Evolutionary conservation across 495 filamentous ascomycete genomes (phyloP), one percentile per base, ranked within the genome.

Genomic region (Aspergillus nidulans): DNA sequence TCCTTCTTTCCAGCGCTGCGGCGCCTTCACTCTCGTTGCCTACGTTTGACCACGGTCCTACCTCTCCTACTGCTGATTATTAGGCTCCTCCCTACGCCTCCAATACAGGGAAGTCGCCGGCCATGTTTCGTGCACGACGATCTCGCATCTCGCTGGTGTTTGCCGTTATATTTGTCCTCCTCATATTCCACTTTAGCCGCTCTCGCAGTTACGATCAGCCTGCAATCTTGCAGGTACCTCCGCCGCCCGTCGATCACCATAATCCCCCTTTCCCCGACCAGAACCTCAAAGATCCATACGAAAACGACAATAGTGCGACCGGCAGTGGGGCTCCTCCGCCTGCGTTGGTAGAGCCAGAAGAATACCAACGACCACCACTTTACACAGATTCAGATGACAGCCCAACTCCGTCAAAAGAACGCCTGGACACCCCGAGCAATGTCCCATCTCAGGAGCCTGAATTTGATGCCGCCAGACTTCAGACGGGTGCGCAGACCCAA

Each of bases 131-230:
- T 36, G 69, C 88, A 58, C 85, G 90, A 48, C 80, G 89, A 70
- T 92, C 90, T 63, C 85, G 90, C 50, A 75, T 86, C 44, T 86
- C 89, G 56, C 64, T 91, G 44, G 70, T 88, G 59, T 86, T 89
- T 64, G 84, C 89, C 43, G 77, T 83, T 47, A 67, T 89, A 44
- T 69, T 85, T 46, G 69, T 86, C 25, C 69, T 91, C 40, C 71
- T 84, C 15, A 68, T 92, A 19, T 80, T 89, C 59, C 82, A 89
- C 64, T 85, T 89, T 50, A 46, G 66, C 49, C 61, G 71, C 41
- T 72, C 71, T 50, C 72, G 67, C 55, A 66, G 72, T 49, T 71
- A 68, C 53, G 66, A 72, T 36, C 68, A 44, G 28, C 19, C 56
- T 16, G 38, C 52, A 20, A 34, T 47, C 4, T 49, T 60, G 43